Evolutionary conservation across 768 basidiomycete species (phyloP).

Genomic region (Amanita pallidorosea): DNA sequence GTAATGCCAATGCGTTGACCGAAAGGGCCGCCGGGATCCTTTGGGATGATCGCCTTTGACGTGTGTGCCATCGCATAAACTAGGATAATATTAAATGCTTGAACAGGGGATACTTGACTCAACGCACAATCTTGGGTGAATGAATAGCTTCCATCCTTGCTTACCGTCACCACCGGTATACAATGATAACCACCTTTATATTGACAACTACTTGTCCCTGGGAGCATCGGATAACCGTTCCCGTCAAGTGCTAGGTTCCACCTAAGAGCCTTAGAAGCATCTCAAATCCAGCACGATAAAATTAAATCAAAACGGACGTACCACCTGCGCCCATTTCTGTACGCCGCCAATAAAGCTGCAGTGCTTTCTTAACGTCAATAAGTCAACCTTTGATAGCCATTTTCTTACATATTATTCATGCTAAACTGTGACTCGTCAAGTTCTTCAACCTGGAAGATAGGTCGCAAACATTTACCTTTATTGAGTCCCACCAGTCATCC

Average conservation of each 20-base stretch:
- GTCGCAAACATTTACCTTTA: slow-evolving; percentile 40
- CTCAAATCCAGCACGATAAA: too few species aligned
- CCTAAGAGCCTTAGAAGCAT: too few species aligned
- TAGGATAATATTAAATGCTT: slow-evolving; percentile 10
- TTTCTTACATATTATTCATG: slow-evolving; percentile 47
- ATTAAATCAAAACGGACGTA: neutral
- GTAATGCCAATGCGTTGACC: slow-evolving; percentile 58
- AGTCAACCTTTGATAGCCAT: neutral
- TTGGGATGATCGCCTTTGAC: slow-evolving; percentile 62
- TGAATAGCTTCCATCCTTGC: slow-evolving; percentile 49
- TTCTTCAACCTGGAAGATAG: neutral
- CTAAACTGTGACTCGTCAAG: slow-evolving; percentile 37
- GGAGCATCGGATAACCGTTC: slow-evolving; percentile 49
- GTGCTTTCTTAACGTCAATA: neutral
- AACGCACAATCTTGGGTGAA: slow-evolving; percentile 41
- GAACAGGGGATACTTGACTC: neutral
- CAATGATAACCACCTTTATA: slow-evolving; percentile 18
- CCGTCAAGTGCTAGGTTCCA: slow-evolving; percentile 16
- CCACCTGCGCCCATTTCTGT: neutral
- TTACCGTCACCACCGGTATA: slow-evolving; percentile 55
- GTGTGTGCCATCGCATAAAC: slow-evolving; percentile 69
- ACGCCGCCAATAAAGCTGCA: slow-evolving; percentile 6
- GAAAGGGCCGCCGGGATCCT: slow-evolving; percentile 56
- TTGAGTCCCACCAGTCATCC: slow-evolving; percentile 70
- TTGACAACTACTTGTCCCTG: slow-evolving; percentile 50